Conservation (phyloP, 352 stramenopile genomes). For the Pythium grandisporangium region DNA sequence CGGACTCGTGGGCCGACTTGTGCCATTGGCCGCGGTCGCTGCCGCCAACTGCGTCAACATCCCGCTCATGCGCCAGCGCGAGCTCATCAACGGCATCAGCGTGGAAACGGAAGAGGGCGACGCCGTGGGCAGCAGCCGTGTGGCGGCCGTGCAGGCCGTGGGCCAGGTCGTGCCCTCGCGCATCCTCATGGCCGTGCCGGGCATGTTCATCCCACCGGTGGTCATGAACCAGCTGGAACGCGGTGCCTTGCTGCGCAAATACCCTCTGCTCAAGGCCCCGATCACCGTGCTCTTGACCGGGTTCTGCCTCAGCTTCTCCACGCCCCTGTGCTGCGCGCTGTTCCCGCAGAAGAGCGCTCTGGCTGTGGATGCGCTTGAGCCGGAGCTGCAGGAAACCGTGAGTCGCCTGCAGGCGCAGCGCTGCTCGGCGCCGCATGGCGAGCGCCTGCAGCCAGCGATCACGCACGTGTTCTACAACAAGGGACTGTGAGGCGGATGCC, state of each 20-base stretch:
- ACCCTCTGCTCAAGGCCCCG: constrained; percentile 53
- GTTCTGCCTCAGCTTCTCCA: constrained; percentile 63
- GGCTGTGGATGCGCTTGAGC: constrained; percentile 42
- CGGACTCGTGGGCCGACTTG: constrained; percentile 49
- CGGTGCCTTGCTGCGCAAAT: constrained; percentile 39
- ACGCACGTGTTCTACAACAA: constrained; percentile 77
- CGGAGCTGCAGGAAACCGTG: constrained; percentile 51
- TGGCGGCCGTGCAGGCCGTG: constrained; percentile 65
- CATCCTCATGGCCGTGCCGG: constrained; percentile 79
- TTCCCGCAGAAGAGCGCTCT: constrained; percentile 75
- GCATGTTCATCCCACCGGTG: constrained; percentile 80
- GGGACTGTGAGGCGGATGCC: constrained; percentile 32
- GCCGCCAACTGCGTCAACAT: constrained; percentile 88
- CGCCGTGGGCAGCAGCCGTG: constrained; percentile 57
- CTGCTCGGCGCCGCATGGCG: too few species aligned
- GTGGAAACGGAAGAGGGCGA: constrained; percentile 60
- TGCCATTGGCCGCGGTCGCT: constrained; percentile 81
- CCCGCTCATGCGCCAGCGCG: constrained; percentile 83
- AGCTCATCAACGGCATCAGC: constrained; percentile 75
- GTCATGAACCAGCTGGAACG: constrained; percentile 78
- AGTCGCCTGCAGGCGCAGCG: constrained; percentile 29
- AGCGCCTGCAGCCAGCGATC: constrained; percentile 9
- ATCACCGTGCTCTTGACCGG: constrained; percentile 69
- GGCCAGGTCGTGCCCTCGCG: constrained; percentile 78
- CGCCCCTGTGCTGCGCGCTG: constrained; percentile 72